Evolutionary conservation across 2,329 filamentous ascomycete species (phyloP), one percentile per base, ranked within the genome.

Genomic region (Xylariales sp.): DNA sequence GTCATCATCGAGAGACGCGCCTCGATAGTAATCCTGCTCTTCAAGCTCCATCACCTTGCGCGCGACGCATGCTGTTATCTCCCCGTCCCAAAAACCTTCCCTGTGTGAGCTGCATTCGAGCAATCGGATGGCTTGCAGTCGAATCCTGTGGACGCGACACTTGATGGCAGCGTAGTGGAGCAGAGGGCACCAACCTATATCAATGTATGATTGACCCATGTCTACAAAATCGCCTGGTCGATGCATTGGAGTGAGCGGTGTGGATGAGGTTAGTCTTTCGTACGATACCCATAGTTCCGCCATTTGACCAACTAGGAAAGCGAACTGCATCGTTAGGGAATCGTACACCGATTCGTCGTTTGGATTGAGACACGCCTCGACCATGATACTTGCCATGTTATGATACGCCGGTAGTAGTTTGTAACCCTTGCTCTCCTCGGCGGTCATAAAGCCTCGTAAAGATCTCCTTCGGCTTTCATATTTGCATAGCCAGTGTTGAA

Each of bases 161-260:
- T 74, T 73, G 4, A 67, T 38, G 0, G 66, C 69, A 3, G 60
- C 48, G 41, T 61, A 73, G 41, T 70, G 72, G 3, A 73, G 54
- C 0, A 66, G 61, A 6, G 66, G 55, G 8, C 70, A 57, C 52
- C 65, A 46, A 12, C 33, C 23, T 36, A 28, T 15, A 28, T 36
- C 33, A 17, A 16, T 28, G 7, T 18, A 12, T 24, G 33, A 36
- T n/a, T 28, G 16, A 6, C 12, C 18, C 11, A 12, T 29, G 6
- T 19, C 35, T 21, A 12, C 16, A 17, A 7, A 14, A 28, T 36
- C 15, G 5, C 5, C 12, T 7, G 33, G 33, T 16, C n/a, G n/a
- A n/a, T n/a, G n/a, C n/a, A n/a, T n/a, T n/a, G n/a, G n/a, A n/a
- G n/a, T n/a, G n/a, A n/a, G n/a, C n/a, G n/a, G n/a, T n/a, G n/a